Percentiles rank a stretch among this genome's conserved stretches.
phyloP scores from a whole-genome alignment of 805 yeast genomes.

The Pichia pseudocactophila region DNA sequence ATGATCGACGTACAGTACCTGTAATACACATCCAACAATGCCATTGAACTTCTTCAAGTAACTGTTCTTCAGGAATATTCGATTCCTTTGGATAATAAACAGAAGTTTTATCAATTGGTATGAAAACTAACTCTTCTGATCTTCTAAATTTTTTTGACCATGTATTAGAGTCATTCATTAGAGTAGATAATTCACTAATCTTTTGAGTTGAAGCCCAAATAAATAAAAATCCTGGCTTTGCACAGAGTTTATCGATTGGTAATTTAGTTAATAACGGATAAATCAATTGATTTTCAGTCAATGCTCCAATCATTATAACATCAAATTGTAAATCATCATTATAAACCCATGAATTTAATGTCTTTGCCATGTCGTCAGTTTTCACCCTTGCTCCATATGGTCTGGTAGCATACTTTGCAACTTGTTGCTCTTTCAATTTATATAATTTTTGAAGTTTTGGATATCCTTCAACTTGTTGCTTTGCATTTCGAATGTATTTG shows the following conservation, averaged over 20 bases:
- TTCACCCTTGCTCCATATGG: constrained; percentile 60
- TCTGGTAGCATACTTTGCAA: constrained; percentile 40
- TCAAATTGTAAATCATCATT: constrained; percentile 61
- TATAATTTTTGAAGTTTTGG: constrained; percentile 71
- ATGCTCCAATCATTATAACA: constrained; percentile 85
- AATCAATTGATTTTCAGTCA: constrained; percentile 64
- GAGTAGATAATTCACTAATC: constrained; percentile 50
- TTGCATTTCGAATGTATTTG: constrained; percentile 53
- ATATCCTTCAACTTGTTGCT: constrained; percentile 69
- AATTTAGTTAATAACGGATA: constrained; percentile 52
- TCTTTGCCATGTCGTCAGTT: constrained; percentile 44
- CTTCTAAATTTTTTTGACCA: constrained; percentile 67
- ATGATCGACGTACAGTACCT: constrained; percentile 83
- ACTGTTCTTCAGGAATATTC: constrained; percentile 33
- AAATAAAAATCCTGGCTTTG: constrained; percentile 80
- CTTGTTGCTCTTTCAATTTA: constrained; percentile 54
- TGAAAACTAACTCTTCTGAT: constrained; percentile 81
- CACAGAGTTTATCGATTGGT: constrained; percentile 64
- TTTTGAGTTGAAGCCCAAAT: constrained; percentile 81
- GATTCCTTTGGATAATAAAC: constrained; percentile 56
- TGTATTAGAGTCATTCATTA: constrained; percentile 29
- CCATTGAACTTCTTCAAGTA: constrained; percentile 76
- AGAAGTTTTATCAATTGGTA: constrained; percentile 59
- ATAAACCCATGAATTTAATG: constrained; percentile 53
- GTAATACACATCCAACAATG: constrained; percentile 98